These are phyloP conservation scores for Aspergillus biplanus DNA, from an alignment of 495 filamentous ascomycete genomes.

Conservation along the genomic window DNA sequence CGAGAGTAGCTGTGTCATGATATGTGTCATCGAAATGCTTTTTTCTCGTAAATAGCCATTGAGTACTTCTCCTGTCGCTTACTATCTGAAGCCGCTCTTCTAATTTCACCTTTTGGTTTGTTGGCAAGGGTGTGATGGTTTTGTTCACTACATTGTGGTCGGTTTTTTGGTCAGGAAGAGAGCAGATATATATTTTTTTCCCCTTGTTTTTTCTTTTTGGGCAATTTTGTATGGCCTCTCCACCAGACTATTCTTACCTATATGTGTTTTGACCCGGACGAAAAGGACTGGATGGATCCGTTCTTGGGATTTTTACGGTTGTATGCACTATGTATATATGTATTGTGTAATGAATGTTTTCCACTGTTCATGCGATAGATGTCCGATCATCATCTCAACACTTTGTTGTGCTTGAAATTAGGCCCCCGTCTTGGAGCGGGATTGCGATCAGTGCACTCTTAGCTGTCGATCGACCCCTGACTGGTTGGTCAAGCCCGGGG, in stretches of 20 bases:
- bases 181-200: constrained; percentile 14
- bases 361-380: constrained; percentile 14
- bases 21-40: neutral
- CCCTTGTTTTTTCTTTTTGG: constrained; percentile 8
- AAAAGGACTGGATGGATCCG: constrained; percentile 13
- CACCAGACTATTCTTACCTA: constrained; percentile 15
- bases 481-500: too few species aligned
- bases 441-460: neutral
- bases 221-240: constrained; percentile 1
- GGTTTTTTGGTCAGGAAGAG: constrained; percentile 9
- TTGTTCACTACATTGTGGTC: constrained; percentile 2
- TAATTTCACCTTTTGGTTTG: neutral
- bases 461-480: too few species aligned
- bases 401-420: neutral
- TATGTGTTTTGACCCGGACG: constrained; percentile 9
- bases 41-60: constrained; percentile 19
- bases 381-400: neutral
- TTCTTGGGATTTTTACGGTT: constrained; percentile 21
- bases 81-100: constrained; percentile 4
- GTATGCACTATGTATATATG: constrained; percentile 33
- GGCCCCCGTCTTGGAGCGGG: too few species aligned
- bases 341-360: constrained; percentile 26
- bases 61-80: constrained; percentile 12
- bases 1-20: constrained; percentile 9
- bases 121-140: neutral